A percentile compares a stretch with the other conserved stretches of the same genome.
These are phyloP conservation scores for Aspergillus fructus DNA, from an alignment of 2,329 filamentous ascomycete genomes.

Conservation along the genomic window DNA sequence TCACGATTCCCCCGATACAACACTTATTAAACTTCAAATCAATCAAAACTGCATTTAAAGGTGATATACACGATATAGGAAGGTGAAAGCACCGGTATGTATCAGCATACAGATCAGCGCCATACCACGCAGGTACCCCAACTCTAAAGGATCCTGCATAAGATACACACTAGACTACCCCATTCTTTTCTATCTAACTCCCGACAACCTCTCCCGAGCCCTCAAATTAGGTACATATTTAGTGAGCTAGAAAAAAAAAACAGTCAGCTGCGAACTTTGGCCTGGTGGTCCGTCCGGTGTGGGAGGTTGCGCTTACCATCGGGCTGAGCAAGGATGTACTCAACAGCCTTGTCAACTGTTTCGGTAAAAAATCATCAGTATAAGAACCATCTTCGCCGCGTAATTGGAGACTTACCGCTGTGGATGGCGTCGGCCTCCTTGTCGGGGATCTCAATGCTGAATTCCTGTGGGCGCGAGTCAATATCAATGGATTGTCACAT, in stretches of 20 bases:
- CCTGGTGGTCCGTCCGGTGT: neutral
- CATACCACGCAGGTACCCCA: slow-evolving; percentile 28
- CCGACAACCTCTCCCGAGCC: slow-evolving; percentile 24
- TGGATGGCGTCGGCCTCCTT: slow-evolving; percentile 94
- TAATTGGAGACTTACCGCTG: slow-evolving; percentile 66
- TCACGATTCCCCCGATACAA: neutral
- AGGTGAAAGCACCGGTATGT: slow-evolving; percentile 36
- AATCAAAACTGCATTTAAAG: slow-evolving; percentile 37
- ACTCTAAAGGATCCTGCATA: slow-evolving; percentile 25
- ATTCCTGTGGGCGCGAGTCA: slow-evolving; percentile 53
- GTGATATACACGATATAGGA: slow-evolving; percentile 46
- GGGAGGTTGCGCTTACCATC: slow-evolving; percentile 65
- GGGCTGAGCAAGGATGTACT: slow-evolving; percentile 90
- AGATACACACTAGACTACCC: slow-evolving; percentile 29
- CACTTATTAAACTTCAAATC: neutral
- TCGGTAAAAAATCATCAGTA: slow-evolving; percentile 17
- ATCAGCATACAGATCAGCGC: slow-evolving; percentile 38
- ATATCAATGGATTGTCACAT: slow-evolving; percentile 12
- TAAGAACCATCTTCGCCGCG: slow-evolving; percentile 3
- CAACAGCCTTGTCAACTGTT: slow-evolving; percentile 86
- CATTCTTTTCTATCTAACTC: slow-evolving; percentile 37
- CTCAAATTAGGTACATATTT: slow-evolving; percentile 32
- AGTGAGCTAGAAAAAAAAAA: slow-evolving; percentile 30
- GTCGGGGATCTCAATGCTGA: slow-evolving; percentile 96
- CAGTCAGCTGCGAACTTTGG: slow-evolving; percentile 18